Conservation (phyloP, 1,284 basidiomycete genomes). For the Phenoliferia sp. region DNA sequence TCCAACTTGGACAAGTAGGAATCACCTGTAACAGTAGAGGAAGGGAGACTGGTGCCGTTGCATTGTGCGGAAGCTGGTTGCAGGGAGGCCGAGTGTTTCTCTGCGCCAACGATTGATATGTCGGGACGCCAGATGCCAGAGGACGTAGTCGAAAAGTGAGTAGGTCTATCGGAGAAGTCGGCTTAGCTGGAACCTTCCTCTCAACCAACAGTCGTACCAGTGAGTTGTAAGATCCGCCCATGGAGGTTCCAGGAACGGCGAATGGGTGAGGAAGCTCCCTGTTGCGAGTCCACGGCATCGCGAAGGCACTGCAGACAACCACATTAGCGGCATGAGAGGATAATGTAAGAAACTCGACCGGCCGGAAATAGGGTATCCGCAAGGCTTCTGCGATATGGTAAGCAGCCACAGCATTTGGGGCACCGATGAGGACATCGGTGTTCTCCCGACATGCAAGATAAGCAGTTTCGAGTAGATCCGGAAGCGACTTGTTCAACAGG, state of each 20-base stretch:
- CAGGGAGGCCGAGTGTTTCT: constrained; percentile 65
- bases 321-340: not conserved
- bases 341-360: constrained; percentile 48
- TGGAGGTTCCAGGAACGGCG: constrained; percentile 88
- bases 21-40: constrained; percentile 84
- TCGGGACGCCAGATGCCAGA: constrained; percentile 88
- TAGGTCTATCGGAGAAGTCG: constrained; percentile 41
- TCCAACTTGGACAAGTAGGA: constrained; percentile 12
- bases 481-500: constrained; percentile 87
- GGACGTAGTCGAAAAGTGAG: constrained; percentile 85
- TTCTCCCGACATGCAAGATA: constrained; percentile 95
- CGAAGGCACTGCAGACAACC: constrained; percentile 53
- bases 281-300: constrained; percentile 63
- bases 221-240: constrained; percentile 96
- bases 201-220: constrained; percentile 78
- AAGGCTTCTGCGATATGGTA: constrained; percentile 94
- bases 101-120: constrained; percentile 94
- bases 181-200: too few species aligned
- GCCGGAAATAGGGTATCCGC: constrained; percentile 84
- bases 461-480: constrained; percentile 85
- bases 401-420: constrained; percentile 95
- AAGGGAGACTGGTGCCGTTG: constrained; percentile 95
- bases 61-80: constrained; percentile 85
- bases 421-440: constrained; percentile 88
- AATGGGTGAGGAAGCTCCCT: constrained; percentile 97